Conservation (phyloP, 768 basidiomycete species). For the Naganishia vishniacii region DNA sequence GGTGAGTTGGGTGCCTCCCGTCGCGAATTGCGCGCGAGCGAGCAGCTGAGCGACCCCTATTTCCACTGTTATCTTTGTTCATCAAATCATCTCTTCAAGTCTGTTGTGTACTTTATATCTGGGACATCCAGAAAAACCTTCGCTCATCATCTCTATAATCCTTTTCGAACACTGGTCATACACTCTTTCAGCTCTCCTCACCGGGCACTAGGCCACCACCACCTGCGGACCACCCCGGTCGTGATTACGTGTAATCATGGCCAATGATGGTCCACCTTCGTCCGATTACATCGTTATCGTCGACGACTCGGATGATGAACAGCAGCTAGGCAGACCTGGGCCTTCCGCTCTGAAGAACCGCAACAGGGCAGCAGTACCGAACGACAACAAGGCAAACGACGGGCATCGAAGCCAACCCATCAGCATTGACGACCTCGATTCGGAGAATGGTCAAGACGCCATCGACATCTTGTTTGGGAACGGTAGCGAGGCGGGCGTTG, state of each 20-base stretch:
- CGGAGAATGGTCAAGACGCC: constrained; percentile 6
- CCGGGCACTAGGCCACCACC: background rate
- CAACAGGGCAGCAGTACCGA: background rate
- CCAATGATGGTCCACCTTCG: background rate
- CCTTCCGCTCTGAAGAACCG: background rate
- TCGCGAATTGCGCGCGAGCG: no score
- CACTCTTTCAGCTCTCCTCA: no score
- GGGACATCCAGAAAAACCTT: no score
- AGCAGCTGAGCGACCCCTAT: no score
- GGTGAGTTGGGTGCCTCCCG: no score
- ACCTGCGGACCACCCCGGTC: background rate
- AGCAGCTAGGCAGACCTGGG: background rate
- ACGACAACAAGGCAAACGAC: background rate
- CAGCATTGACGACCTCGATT: constrained; percentile 16
- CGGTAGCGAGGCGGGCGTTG: background rate
- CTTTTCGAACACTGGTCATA: no score
- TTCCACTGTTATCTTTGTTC: no score
- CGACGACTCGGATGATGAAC: constrained; percentile 18
- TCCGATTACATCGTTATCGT: constrained; percentile 1
- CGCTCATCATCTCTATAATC: no score
- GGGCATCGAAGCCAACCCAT: constrained; percentile 15
- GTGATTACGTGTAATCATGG: constrained; percentile 1
- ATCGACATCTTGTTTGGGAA: constrained; percentile 5
- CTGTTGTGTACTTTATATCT: no score
- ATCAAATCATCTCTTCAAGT: no score